Conservation (phyloP, 176 grass and related monocot species). For the Pontederia crassipes region DNA sequence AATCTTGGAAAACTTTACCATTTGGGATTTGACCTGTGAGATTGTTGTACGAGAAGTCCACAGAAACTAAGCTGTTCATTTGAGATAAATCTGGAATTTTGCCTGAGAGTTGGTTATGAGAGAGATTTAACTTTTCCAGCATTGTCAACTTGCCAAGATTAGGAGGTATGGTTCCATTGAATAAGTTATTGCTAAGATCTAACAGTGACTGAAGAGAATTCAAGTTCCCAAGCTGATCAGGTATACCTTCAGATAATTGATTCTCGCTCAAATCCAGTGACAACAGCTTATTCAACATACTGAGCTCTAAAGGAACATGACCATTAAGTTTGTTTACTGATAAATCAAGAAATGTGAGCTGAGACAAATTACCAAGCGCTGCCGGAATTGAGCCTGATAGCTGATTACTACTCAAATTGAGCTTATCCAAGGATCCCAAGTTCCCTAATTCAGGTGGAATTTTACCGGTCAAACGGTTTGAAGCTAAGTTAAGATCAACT, state of each 20-base stretch:
- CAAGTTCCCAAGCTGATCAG: constrained; percentile 60
- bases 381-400: constrained; percentile 37
- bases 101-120: constrained; percentile 53
- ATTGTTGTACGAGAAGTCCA: constrained; percentile 89
- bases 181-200: constrained; percentile 82
- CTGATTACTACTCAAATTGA: constrained; percentile 53
- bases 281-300: neutral
- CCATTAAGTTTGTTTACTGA: constrained; percentile 24
- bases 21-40: constrained; percentile 52
- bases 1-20: constrained; percentile 39
- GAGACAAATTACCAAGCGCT: constrained; percentile 14
- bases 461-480: constrained; percentile 31
- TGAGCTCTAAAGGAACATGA: constrained; percentile 11
- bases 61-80: constrained; percentile 61
- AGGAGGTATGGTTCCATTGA: constrained; percentile 47
- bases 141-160: constrained; percentile 39
- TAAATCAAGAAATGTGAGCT: constrained; percentile 22
- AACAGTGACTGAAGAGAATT: constrained; percentile 45
- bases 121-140: constrained; percentile 65
- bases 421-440: constrained; percentile 30
- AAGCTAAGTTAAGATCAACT: constrained; percentile 41
- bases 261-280: constrained; percentile 23
- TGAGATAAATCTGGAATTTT: constrained; percentile 44
- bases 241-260: constrained; percentile 45
- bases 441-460: constrained; percentile 41